phyloP scores from a whole-genome alignment of 2,329 filamentous ascomycete species.

The Sporothrix sp. region DNA sequence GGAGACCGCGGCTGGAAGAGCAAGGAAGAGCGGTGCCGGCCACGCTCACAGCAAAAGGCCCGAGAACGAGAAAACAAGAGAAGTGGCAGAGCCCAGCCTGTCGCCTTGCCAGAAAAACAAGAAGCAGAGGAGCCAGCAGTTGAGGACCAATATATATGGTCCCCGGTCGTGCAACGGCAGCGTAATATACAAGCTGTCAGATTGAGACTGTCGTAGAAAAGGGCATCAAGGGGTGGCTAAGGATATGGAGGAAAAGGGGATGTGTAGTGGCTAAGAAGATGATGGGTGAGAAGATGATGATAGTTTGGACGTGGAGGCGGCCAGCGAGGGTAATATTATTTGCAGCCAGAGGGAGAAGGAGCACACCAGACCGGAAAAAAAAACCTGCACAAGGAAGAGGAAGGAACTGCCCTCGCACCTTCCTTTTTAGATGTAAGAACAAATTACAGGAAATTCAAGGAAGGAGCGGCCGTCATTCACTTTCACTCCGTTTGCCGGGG shows the following conservation, averaged over 20 bases:
- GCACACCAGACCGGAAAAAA: background rate
- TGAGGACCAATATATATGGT: conserved; percentile 6
- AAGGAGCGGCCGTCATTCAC: conserved; percentile 5
- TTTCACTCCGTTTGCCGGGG: background rate
- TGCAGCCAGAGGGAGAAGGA: background rate
- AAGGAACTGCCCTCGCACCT: conserved; percentile 6
- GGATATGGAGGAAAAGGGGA: background rate
- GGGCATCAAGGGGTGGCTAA: background rate
- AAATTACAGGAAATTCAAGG: background rate
- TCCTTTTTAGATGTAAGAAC: background rate
- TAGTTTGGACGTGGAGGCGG: background rate
- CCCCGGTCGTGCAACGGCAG: background rate
- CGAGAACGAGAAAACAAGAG: background rate
- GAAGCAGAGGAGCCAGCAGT: background rate
- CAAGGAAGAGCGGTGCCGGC: background rate
- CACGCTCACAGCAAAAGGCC: background rate
- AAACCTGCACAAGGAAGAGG: background rate
- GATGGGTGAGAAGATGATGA: background rate
- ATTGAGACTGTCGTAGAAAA: conserved; percentile 1
- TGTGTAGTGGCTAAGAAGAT: background rate
- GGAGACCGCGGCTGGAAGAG: background rate
- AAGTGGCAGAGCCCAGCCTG: background rate
- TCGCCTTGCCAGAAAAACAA: no score
- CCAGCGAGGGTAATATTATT: no score
- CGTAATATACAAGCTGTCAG: conserved; percentile 3